Percentiles rank a stretch among this genome's conserved stretches.
Evolutionary conservation across 2,329 filamentous ascomycete species (phyloP).

Genomic region (Aspergillus sp.): DNA sequence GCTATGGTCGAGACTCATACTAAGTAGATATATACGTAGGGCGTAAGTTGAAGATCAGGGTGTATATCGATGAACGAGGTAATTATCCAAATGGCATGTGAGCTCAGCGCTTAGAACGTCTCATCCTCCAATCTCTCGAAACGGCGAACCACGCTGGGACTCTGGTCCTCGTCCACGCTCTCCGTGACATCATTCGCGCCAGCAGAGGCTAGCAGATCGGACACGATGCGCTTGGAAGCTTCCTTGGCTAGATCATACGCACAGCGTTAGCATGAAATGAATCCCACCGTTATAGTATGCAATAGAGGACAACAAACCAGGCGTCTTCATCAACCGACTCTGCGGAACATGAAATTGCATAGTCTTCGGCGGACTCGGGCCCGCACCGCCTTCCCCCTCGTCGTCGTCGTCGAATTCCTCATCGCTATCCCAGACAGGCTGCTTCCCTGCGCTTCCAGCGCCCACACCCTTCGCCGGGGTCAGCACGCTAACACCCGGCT

Average conservation of each 20-base stretch:
- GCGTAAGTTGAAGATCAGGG: too few species aligned
- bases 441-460: constrained; percentile 12
- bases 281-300: too few species aligned
- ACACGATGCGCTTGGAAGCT: constrained; percentile 41
- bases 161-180: constrained; percentile 30
- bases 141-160: constrained; percentile 37
- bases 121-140: constrained; percentile 36
- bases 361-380: constrained; percentile 79
- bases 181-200: constrained; percentile 33
- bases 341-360: constrained; percentile 46
- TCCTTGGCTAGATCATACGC: constrained; percentile 15
- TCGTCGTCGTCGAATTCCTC: constrained; percentile 53
- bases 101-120: too few species aligned
- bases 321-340: constrained; percentile 40
- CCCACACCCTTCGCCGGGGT: constrained; percentile 51
- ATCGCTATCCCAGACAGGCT: constrained; percentile 62
- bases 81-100: too few species aligned
- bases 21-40: too few species aligned
- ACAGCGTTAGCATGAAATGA: neutral
- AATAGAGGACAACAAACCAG: constrained; percentile 25
- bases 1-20: too few species aligned
- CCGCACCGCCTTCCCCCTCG: constrained; percentile 49
- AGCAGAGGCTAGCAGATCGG: constrained; percentile 38
- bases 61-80: too few species aligned
- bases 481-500: constrained; percentile 77